Base-by-base conservation (phyloP, 768 basidiomycete genomes). In the Boletus eberwhitei region DNA sequence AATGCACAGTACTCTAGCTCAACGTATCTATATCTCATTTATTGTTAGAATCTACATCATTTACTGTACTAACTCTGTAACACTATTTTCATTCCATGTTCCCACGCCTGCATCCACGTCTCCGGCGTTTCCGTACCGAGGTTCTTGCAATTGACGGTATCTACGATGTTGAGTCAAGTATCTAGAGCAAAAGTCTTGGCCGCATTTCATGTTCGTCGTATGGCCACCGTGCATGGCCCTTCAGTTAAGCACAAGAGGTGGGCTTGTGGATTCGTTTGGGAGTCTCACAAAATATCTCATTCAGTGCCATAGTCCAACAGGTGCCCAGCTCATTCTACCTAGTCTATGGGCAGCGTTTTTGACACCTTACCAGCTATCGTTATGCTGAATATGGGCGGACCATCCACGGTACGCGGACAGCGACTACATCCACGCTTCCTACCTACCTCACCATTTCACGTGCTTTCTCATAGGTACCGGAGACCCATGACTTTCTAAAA, bases 331-430 rank as follows among this genome's bases (percentile, higher is more conserved):
- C 21, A 13, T 48, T 31, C n/a, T 21, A 16, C 38, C 14, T 17
- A 3, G 50, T 31, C 37, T 37, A n/a, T 54, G 26, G 17, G 24
- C 54, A 52, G 8, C n/a, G 36, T 36, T 41, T 36, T 34, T 59
- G 60, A 57, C 51, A 42, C 32, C 45, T 79, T 44, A 2, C 19
- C 51, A 84, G 96, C 90, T 36, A 81, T 98, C 58, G 93, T 99
- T 39, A 90, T 99, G 89, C 77, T 99, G 75, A 99, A 98, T 73
- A 99, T 99, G 97, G 97, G 97, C 41, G 97, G 97, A 2, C 97
- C 96, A 22, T 83, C 90, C 48, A 95, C 93, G 53, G 93, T 93
- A 65, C 63, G 83, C 74, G 36, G 35, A 47, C 44, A n/a, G 29
- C 37, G 47, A 24, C 42, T 22, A 14, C 1, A 26, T 40, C 32